Conservation (phyloP, 345 rosid genomes). For the Isatis tinctoria region DNA sequence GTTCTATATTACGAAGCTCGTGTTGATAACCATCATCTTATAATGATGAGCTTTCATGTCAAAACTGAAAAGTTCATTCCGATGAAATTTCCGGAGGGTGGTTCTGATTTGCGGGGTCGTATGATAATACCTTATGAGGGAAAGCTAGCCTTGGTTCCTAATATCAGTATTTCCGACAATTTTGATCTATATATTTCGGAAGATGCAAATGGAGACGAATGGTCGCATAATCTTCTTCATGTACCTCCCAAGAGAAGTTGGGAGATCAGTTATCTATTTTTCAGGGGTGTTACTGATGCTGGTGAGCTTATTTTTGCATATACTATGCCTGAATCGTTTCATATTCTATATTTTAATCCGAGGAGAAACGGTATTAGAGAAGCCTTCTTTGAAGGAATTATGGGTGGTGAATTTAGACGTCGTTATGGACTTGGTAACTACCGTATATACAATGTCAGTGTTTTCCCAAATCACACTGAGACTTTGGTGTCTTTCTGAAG, state of each 20-base stretch:
- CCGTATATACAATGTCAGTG: no score
- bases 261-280: neutral
- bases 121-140: neutral
- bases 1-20: neutral
- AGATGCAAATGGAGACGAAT: neutral
- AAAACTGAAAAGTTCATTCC: neutral
- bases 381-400: neutral
- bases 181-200: neutral
- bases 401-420: neutral
- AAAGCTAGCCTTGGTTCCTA: neutral
- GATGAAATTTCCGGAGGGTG: neutral
- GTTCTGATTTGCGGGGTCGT: accelerated
- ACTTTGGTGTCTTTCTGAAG: neutral
- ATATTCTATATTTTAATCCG: neutral
- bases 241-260: neutral
- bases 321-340: no score
- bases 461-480: neutral
- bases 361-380: neutral
- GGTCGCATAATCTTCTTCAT: neutral
- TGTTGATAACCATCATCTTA: neutral
- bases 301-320: conserved; percentile 7
- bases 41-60: neutral
- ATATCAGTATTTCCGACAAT: neutral
- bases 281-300: neutral
- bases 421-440: neutral